These are phyloP conservation scores for Penicillium alfredii DNA, from an alignment of 495 filamentous ascomycete species.

Conservation along the genomic window DNA sequence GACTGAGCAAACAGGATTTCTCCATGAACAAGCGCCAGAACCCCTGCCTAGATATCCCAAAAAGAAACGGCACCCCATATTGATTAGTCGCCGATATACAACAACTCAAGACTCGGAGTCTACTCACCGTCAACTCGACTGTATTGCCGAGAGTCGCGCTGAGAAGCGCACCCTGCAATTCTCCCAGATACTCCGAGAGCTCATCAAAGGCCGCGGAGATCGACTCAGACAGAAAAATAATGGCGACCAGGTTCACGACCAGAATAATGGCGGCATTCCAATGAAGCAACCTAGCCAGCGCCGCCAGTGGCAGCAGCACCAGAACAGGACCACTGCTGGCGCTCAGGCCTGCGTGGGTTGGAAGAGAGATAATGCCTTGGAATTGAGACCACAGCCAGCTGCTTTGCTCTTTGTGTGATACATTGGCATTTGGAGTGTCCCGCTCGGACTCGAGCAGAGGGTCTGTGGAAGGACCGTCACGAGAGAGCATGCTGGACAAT, in stretches of 20 bases:
- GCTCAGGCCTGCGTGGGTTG: not conserved
- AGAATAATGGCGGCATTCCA: conserved; percentile 16
- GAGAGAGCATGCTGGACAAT: no score
- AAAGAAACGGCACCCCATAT: no score
- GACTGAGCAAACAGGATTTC: conserved; percentile 17
- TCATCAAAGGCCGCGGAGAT: conserved; percentile 15
- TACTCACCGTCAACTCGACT: conserved; percentile 18
- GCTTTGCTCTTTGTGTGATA: no score
- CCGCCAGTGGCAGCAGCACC: conserved; percentile 14
- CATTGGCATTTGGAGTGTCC: no score
- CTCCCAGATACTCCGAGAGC: conserved; percentile 12
- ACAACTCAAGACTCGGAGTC: not conserved
- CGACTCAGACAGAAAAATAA: conserved; percentile 16
- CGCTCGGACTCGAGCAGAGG: no score
- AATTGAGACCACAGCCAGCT: conserved; percentile 1
- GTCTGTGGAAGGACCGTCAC: not conserved
- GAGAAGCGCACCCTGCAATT: conserved; percentile 17
- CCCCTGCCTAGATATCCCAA: conserved; percentile 7
- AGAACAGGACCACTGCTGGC: conserved; percentile 1
- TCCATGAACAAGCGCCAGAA: conserved; percentile 15
- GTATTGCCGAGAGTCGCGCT: conserved; percentile 24
- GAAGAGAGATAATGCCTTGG: conserved; percentile 1
- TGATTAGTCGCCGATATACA: no score
- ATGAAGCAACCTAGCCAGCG: conserved; percentile 8
- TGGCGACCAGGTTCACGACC: conserved; percentile 17